Evolutionary conservation across 2,329 filamentous ascomycete species (phyloP), one percentile per base, ranked within the genome.

Genomic region (Nannizzia gypsea): DNA sequence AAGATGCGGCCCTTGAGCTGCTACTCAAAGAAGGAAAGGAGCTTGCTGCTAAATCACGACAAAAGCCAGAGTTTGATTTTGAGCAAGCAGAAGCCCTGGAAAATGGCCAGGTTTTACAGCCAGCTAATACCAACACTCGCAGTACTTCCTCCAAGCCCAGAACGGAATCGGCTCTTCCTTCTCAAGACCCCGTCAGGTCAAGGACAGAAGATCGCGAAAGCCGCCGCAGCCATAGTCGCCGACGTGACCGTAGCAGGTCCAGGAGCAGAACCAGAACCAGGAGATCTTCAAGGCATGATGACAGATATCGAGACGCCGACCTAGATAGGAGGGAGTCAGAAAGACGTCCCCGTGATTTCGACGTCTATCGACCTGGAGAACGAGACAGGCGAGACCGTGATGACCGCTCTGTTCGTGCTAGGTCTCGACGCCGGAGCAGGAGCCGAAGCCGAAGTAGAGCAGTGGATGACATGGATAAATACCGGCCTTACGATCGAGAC

Each of bases 1-100:
- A 83, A 65, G 77, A 80, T 63, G 74, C 78, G 40, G 81, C 81
- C 9, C 71, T 83, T 58, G 76, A 81, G 60, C 67, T 79, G 62
- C 72, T 83, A 9, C 66, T 83, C 22, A 77, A 75, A 64, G 81
- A 83, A 68, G 79, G 80, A 55, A 76, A 81, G 64, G 76, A 80
- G 63, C 73, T 80, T 62, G 78, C 79, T 6, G 79, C 79, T 24
- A 81, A 80, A 65, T 74, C 76, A 2, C 72, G 73, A 40, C 73
- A 76, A 62, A 76, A 78, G 60, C 77, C 77, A 3, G 79, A 80
- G 59, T 76, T 79, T 61, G 79, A 81, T 65, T 78, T 71, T 64
- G 78, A 76, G 66, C 72, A 76, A 66, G 75, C 71, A 11, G 74
- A 76, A 62, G 73, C 70, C 4, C 71, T 73, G 54, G 74, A 76